Base-by-base conservation (phyloP, 2,329 filamentous ascomycete species). In the Magnaporthales sp. region DNA sequence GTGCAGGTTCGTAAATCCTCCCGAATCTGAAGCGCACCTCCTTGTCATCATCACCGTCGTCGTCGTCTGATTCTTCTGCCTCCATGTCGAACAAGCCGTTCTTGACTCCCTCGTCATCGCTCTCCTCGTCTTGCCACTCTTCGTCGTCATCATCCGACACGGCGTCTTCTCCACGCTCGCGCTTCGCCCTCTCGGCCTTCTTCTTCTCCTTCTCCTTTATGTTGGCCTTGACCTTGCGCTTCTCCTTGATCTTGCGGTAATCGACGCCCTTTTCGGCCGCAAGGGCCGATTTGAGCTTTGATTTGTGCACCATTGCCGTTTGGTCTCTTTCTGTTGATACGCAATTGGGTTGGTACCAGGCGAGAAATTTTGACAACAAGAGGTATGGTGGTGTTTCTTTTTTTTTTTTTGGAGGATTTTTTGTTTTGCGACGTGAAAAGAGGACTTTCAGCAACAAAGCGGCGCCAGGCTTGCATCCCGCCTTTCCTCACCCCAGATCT, bases 191-290 rank as follows among this genome's bases (percentile, higher is more conserved):
- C 15, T 63, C 62, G 11, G 62, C 30, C 66, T 73, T 70, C 51
- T 72, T 69, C 46, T 74, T 74, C 68, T 74, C 68, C 70, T 79
- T 78, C 15, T 80, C 73, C 63, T 77, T 76, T 46, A 67, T 63
- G 27, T 65, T 68, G 26, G 75, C 75, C 74, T 83, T 84, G 70
- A 78, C 74, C 70, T 79, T 79, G 70, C 82, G 82, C 73, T 80
- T 77, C 67, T 83, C 77, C 71, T 82, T 84, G 58, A 81, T 70
- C 71, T 84, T 84, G 70, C 81, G 77, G 63, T 82, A 83, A 68
- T 87, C 84, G 15, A 77, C 74, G 61, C 83, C 81, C 74, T 86
- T 85, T 64, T 87, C 82, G 56, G 82, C 82, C 62, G 80, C 80
- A 19, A 87, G 76, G 10, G 84, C 84, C 74, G 82, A 75, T 75